Evolutionary conservation across 1,139 yeast genomes (phyloP), one percentile per base, ranked within the genome.

Genomic region (Magnusiomyces suaveolens): DNA sequence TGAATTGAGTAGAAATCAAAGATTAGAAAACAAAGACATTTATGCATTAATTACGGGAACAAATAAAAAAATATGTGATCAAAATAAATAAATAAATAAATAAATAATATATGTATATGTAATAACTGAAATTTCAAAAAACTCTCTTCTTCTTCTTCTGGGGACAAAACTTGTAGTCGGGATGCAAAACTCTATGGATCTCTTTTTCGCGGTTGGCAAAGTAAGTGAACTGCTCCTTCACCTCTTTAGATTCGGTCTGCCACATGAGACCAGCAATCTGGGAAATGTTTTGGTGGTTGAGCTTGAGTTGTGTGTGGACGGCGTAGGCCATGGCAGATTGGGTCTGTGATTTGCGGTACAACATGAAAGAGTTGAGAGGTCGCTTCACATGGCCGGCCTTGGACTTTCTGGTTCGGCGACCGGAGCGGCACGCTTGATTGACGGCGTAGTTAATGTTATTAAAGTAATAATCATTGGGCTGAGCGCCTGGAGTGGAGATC

Each of bases 321-420:
- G 75, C 73, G 38, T 72, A 67, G 1, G 75, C 68, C 61, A 72
- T 65, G 24, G 75, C 73, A 8, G 72, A 69, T 58, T 72, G 75
- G 49, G 76, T 73, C 66, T 75, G 73, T 10, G 73, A 62, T 46
- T 73, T 67, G 57, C 80, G 69, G 60, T 77, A 77, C 18, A 77
- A 68, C 80, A 77, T 76, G 60, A 76, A 77, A 33, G 78, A 74
- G 65, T 77, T 77, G 56, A 76, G 66, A 0, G 80, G 80, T 38
- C 81, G 71, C 60, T 76, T 76, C 56, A 75, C 69, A 52, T 69
- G 62, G 55, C 63, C 62, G 18, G 63, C 62, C 23, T 57, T 54
- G 43, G 59, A 60, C 53, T 62, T 61, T 50, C 64, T 57, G 46
- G 59, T 60, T 53, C 60, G 63, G 59, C 63, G 62, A 16, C 43